phyloP scores from a whole-genome alignment of 495 filamentous ascomycete genomes.

The Rostrohypoxylon terebratum region DNA sequence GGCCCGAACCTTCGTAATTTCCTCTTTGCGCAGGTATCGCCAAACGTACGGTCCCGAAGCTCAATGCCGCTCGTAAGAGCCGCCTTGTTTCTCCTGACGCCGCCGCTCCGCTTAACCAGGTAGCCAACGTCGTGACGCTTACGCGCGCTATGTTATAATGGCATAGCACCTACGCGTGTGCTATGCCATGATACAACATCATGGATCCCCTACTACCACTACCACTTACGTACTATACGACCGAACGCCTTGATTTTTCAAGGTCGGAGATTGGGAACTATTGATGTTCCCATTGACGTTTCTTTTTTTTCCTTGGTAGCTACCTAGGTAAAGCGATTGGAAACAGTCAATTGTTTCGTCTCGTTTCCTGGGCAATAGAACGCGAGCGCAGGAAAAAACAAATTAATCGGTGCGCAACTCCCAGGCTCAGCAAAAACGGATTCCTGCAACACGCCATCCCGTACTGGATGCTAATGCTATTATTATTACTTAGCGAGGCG shows the following conservation, averaged over 20 bases:
- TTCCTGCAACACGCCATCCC: neutral
- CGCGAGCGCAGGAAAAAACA: neutral
- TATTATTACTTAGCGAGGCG: conserved; percentile 27
- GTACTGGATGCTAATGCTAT: conserved; percentile 8
- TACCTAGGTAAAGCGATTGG: too few relatives aligned
- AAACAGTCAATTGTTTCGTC: too few relatives aligned
- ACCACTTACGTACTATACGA: too few relatives aligned
- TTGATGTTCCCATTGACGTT: too few relatives aligned
- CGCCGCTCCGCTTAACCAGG: neutral
- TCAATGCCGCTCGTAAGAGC: conserved; percentile 3
- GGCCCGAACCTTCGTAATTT: too few relatives aligned
- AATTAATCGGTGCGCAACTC: neutral
- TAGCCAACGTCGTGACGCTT: neutral
- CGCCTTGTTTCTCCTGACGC: neutral
- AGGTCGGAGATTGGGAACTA: neutral
- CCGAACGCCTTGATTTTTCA: neutral
- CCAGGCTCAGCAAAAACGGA: neutral
- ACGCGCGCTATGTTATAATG: neutral
- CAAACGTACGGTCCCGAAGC: neutral
- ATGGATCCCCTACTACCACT: neutral
- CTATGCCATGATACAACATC: neutral
- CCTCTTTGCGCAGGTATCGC: neutral
- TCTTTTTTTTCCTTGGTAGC: too few relatives aligned
- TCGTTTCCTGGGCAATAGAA: neutral
- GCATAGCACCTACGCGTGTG: too few relatives aligned